phyloP scores from a whole-genome alignment of 2,329 filamentous ascomycete genomes.

The Scedosporium minutisporum region DNA sequence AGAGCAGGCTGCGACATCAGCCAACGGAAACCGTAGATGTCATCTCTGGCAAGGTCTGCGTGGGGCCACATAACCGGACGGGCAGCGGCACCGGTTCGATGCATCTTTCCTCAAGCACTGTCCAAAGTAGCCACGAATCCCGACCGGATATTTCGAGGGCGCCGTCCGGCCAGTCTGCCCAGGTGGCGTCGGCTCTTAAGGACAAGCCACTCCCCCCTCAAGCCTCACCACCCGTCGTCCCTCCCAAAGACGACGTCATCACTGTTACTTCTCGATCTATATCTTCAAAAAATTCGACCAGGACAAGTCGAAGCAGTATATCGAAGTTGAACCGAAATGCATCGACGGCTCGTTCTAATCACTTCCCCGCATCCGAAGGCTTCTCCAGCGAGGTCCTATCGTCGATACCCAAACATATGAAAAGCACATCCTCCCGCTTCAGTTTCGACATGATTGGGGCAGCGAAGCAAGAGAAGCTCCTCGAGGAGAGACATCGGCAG shows the following conservation, averaged over 20 bases:
- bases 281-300: neutral
- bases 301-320: neutral
- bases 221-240: slow-evolving; percentile 4
- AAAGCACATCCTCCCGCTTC: slow-evolving; percentile 69
- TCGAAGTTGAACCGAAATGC: neutral
- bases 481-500: slow-evolving; percentile 65
- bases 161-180: slow-evolving; percentile 21
- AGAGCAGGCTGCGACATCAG: neutral
- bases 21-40: neutral
- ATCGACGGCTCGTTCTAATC: slow-evolving; percentile 34
- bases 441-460: slow-evolving; percentile 73
- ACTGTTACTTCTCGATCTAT: neutral
- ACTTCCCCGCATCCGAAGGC: slow-evolving; percentile 39
- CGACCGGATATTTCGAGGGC: slow-evolving; percentile 16
- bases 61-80: neutral
- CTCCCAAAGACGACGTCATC: slow-evolving; percentile 5
- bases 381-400: slow-evolving; percentile 36
- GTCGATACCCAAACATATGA: slow-evolving; percentile 54
- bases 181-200: slow-evolving; percentile 14
- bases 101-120: neutral
- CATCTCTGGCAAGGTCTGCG: neutral
- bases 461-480: slow-evolving; percentile 55
- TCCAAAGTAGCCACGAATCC: neutral
- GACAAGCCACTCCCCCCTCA: slow-evolving; percentile 19
- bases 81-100: slow-evolving; percentile 1